Evolutionary conservation across 345 rosid genomes (phyloP).

Genomic region (Euphorbia peplus): DNA sequence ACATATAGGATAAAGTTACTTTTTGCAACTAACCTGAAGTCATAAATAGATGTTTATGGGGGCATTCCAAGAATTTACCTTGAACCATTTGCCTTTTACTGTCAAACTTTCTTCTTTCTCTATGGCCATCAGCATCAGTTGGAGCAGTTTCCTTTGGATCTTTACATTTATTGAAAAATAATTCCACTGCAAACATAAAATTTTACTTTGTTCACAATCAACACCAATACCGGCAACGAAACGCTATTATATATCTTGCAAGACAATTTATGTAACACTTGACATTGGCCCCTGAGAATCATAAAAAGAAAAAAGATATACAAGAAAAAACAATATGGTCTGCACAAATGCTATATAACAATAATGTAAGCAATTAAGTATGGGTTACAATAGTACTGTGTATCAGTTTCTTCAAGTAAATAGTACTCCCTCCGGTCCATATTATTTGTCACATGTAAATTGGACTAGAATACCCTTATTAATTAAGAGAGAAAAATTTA

Average conservation of each 20-base stretch:
- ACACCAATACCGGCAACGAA: neutral
- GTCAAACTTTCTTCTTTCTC: constrained; percentile 13
- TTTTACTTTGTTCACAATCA: neutral
- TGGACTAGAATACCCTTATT: no score
- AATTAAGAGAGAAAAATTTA: no score
- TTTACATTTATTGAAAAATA: constrained; percentile 39
- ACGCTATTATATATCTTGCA: neutral
- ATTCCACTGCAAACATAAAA: constrained; percentile 32
- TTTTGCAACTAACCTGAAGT: constrained; percentile 10
- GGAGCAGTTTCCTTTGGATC: constrained; percentile 17
- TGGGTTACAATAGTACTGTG: no score
- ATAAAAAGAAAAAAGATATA: no score
- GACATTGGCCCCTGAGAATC: no score
- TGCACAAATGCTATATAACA: neutral
- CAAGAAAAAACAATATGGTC: no score
- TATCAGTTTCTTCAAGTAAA: no score
- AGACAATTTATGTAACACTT: neutral
- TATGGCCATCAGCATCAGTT: constrained; percentile 13
- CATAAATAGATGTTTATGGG: neutral
- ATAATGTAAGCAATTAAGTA: neutral
- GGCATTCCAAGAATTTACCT: constrained; percentile 10
- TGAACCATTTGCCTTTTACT: constrained; percentile 20
- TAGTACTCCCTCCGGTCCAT: no score
- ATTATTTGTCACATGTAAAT: no score
- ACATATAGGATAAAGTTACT: constrained; percentile 9